Evolutionary conservation across 2,329 filamentous ascomycete species (phyloP).

Genomic region (Didymella pomorum): DNA sequence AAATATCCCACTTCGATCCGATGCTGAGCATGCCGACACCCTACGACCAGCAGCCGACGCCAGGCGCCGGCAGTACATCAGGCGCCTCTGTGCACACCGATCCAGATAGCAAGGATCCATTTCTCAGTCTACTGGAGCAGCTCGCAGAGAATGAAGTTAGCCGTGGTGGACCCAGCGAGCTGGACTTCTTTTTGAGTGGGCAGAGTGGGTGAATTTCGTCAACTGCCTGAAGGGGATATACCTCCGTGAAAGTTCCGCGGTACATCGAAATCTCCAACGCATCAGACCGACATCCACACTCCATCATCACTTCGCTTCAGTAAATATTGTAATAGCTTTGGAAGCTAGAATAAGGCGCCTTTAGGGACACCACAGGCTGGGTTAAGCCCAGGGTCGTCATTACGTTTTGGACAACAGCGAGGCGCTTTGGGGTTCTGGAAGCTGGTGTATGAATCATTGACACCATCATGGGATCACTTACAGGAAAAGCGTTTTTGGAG

Average conservation of each 20-base stretch:
- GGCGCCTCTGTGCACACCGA: constrained; percentile 53
- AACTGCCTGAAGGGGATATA: constrained; percentile 17
- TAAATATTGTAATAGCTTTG: constrained; percentile 17
- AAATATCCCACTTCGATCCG: constrained; percentile 42
- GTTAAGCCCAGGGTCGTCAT: constrained; percentile 7
- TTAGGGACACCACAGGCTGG: constrained; percentile 8
- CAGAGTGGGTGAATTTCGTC: constrained; percentile 34
- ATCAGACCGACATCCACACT: constrained; percentile 7
- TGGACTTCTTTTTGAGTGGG: constrained; percentile 75
- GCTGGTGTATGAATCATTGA: constrained; percentile 13
- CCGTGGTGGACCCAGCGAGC: constrained; percentile 72
- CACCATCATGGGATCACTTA: constrained; percentile 16
- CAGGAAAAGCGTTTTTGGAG: constrained; percentile 12
- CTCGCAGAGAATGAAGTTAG: constrained; percentile 81
- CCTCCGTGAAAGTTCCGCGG: constrained; percentile 15
- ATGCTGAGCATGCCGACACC: constrained; percentile 54
- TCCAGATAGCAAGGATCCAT: constrained; percentile 75
- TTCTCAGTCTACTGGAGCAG: constrained; percentile 80
- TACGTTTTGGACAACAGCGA: constrained; percentile 13
- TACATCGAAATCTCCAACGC: constrained; percentile 1
- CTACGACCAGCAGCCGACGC: constrained; percentile 55
- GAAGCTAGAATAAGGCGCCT: constrained; percentile 7
- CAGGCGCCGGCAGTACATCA: constrained; percentile 54
- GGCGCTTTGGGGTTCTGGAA: constrained; percentile 22
- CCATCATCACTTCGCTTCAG: constrained; percentile 17